These are phyloP conservation scores for Ehretia macrophylla DNA, from an alignment of 257 asterid species.

Conservation along the genomic window DNA sequence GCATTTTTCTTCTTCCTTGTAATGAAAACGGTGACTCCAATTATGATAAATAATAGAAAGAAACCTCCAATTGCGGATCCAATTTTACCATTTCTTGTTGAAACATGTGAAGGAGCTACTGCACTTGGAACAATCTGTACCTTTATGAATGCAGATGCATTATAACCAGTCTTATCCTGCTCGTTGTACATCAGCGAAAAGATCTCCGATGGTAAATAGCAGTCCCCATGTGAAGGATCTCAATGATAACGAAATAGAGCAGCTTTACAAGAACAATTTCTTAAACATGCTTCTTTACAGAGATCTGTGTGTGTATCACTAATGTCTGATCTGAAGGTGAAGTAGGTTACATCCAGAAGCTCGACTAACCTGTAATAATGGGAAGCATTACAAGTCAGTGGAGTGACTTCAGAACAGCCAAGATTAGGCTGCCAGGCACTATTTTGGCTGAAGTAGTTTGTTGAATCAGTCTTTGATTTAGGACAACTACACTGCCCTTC, in stretches of 20 bases:
- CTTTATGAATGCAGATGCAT: constrained; percentile 18
- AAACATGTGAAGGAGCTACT: no score
- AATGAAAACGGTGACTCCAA: constrained; percentile 11
- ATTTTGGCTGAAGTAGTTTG: constrained; percentile 19
- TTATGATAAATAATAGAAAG: not conserved
- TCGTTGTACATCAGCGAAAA: constrained; percentile 31
- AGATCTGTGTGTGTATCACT: not conserved
- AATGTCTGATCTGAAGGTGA: constrained; percentile 13
- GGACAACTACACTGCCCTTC: constrained; percentile 42
- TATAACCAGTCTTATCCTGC: constrained; percentile 14
- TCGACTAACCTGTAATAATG: constrained; percentile 27
- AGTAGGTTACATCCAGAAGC: constrained; percentile 29
- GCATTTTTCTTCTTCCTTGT: constrained; percentile 9
- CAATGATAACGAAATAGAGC: constrained; percentile 26
- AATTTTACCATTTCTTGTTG: no score
- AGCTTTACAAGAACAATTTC: constrained; percentile 49
- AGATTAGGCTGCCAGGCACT: constrained; percentile 23
- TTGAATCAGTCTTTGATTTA: constrained; percentile 12
- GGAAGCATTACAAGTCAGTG: constrained; percentile 21
- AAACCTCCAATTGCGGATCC: constrained; percentile 12
- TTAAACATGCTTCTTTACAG: constrained; percentile 37
- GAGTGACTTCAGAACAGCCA: constrained; percentile 36
- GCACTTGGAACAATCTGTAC: constrained; percentile 14
- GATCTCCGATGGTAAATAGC: constrained; percentile 34
- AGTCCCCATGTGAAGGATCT: constrained; percentile 19